Evolutionary conservation across 176 grass and related monocot species (phyloP).

Genomic region (Carex cristatella): DNA sequence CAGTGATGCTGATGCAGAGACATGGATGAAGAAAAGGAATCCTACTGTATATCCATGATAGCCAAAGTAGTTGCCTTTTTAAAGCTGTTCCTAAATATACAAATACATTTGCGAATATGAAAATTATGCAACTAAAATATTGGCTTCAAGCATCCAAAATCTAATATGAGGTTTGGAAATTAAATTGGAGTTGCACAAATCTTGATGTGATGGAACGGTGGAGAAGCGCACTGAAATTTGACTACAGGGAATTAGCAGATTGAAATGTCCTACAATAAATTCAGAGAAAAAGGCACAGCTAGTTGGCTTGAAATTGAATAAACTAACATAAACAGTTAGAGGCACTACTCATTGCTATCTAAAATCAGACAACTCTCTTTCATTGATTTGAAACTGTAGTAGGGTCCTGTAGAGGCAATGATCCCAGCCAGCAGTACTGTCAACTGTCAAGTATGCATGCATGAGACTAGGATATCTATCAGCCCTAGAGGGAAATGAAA

Average conservation of each 20-base stretch:
- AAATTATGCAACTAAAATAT: not conserved
- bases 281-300: not conserved
- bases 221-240: too few species aligned
- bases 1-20: not conserved
- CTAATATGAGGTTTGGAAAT: too few species aligned
- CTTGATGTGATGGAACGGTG: too few species aligned
- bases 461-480: not conserved
- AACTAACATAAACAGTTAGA: conserved; percentile 7
- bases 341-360: conserved; percentile 10
- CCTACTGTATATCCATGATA: conserved; percentile 18
- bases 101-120: not conserved
- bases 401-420: conserved; percentile 18
- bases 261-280: not conserved
- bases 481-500: not conserved
- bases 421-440: not conserved
- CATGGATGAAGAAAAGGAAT: not conserved
- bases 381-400: not conserved
- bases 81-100: not conserved
- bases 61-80: not conserved
- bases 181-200: too few species aligned
- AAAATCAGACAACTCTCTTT: not conserved
- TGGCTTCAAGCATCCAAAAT: not conserved
- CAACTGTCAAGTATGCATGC: conserved; percentile 2
- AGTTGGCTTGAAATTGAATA: not conserved
- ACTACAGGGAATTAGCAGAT: too few species aligned